Conservation (phyloP, 495 filamentous ascomycete genomes). For the Corynascus novoguineensis region DNA sequence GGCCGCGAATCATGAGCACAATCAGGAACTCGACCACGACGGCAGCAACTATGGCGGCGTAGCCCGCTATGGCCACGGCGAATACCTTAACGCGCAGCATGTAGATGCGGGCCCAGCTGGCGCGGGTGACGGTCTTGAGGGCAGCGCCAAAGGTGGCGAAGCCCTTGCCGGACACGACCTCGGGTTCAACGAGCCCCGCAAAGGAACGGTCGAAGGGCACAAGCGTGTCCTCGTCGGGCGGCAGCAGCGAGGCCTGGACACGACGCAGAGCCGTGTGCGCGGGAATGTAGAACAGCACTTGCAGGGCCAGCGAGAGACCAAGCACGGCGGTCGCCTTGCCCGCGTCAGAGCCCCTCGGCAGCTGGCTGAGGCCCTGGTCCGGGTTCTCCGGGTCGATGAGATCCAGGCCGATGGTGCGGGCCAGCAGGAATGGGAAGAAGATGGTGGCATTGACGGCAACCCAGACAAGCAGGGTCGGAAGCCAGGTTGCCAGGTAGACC, state of each 20-base stretch:
- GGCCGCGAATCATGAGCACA: neutral
- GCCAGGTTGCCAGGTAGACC: constrained; percentile 39
- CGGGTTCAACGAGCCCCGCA: constrained; percentile 45
- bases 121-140: constrained; percentile 62
- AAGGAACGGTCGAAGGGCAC: constrained; percentile 50
- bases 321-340: constrained; percentile 34
- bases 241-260: constrained; percentile 48
- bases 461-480: constrained; percentile 35
- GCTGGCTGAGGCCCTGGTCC: neutral
- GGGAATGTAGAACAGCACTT: constrained; percentile 38
- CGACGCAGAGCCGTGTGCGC: constrained; percentile 40
- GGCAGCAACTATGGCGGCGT: constrained; percentile 41
- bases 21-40: constrained; percentile 28
- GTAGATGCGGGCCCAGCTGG: constrained; percentile 58
- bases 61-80: constrained; percentile 38
- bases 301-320: constrained; percentile 22
- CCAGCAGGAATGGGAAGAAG: constrained; percentile 26
- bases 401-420: constrained; percentile 27
- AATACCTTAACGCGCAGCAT: constrained; percentile 64
- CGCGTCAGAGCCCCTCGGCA: constrained; percentile 17
- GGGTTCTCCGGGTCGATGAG: constrained; percentile 9
- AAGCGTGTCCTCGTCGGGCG: constrained; percentile 44
- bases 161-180: constrained; percentile 63
- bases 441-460: constrained; percentile 24
- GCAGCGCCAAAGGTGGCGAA: constrained; percentile 63